These are phyloP conservation scores for Ustilago lituana DNA, from an alignment of 1,284 basidiomycete species.

Conservation along the genomic window DNA sequence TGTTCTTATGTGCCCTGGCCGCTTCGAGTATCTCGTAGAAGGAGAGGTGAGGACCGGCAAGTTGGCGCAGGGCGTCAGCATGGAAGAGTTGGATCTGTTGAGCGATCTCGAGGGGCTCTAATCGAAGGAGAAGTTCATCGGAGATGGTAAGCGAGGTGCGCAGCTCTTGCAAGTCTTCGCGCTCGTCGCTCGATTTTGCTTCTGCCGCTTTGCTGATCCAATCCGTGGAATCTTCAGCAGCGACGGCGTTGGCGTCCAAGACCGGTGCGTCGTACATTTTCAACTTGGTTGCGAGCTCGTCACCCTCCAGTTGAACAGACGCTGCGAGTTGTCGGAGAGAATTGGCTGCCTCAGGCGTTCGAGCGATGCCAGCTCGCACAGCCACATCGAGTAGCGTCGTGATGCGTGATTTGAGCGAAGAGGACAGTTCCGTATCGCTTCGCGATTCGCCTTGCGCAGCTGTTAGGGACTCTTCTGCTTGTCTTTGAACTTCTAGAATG, in stretches of 20 bases:
- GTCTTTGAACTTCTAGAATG: conserved; percentile 16
- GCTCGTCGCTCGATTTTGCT: conserved; percentile 4
- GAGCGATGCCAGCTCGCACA: conserved; percentile 18
- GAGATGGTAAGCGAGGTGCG: conserved; percentile 34
- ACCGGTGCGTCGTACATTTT: background rate
- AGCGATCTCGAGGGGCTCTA: conserved; percentile 63
- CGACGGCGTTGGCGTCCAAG: conserved; percentile 1
- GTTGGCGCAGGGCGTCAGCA: conserved; percentile 36
- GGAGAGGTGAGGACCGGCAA: conserved; percentile 23
- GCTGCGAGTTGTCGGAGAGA: conserved; percentile 10
- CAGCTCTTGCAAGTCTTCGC: conserved; percentile 29
- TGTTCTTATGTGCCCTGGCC: conserved; percentile 4
- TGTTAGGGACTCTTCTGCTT: conserved; percentile 12
- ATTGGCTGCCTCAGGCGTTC: background rate
- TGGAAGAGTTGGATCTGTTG: conserved; percentile 64
- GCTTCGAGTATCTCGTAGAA: conserved; percentile 27
- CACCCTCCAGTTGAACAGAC: conserved; percentile 1
- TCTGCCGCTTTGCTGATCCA: conserved; percentile 37
- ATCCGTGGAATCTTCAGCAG: conserved; percentile 7
- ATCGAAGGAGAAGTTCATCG: conserved; percentile 41
- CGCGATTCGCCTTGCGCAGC: background rate
- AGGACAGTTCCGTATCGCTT: background rate
- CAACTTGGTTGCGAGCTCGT: conserved; percentile 10
- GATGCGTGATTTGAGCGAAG: conserved; percentile 19
- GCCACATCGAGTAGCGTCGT: conserved; percentile 22